Evolutionary conservation across 2,329 filamentous ascomycete species (phyloP).

Genomic region (Xylaria hypoxylon): DNA sequence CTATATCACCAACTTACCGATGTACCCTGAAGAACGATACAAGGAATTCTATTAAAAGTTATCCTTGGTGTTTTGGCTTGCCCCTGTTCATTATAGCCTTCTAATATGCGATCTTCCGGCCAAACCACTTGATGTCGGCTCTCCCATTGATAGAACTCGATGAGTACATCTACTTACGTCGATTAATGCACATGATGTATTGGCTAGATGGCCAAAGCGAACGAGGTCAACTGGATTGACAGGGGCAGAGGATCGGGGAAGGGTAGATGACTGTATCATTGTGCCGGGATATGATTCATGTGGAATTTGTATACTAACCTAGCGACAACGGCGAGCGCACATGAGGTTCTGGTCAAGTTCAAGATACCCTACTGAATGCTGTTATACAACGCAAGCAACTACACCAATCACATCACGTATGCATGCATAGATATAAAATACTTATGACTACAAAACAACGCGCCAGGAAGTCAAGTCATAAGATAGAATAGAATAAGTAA

Average conservation of each 20-base stretch:
- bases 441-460: too few species aligned
- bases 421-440: too few species aligned
- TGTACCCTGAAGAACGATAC: slow-evolving; percentile 12
- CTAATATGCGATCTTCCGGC: too few species aligned
- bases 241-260: background rate
- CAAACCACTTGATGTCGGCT: too few species aligned
- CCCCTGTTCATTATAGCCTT: background rate
- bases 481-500: background rate
- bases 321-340: background rate
- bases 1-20: slow-evolving; percentile 28
- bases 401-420: too few species aligned
- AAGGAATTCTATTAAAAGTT: slow-evolving; percentile 11
- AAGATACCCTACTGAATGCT: background rate
- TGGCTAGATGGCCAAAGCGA: background rate
- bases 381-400: too few species aligned
- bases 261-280: background rate
- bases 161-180: background rate
- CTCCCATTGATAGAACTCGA: too few species aligned
- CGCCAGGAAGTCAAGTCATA: background rate
- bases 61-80: background rate
- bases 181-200: background rate
- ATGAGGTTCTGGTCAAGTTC: background rate
- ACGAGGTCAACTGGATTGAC: background rate
- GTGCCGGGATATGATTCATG: background rate
- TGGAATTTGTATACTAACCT: too few species aligned